These are phyloP conservation scores for Colletotrichum camelliae DNA, from an alignment of 2,329 filamentous ascomycete genomes.

Conservation along the genomic window DNA sequence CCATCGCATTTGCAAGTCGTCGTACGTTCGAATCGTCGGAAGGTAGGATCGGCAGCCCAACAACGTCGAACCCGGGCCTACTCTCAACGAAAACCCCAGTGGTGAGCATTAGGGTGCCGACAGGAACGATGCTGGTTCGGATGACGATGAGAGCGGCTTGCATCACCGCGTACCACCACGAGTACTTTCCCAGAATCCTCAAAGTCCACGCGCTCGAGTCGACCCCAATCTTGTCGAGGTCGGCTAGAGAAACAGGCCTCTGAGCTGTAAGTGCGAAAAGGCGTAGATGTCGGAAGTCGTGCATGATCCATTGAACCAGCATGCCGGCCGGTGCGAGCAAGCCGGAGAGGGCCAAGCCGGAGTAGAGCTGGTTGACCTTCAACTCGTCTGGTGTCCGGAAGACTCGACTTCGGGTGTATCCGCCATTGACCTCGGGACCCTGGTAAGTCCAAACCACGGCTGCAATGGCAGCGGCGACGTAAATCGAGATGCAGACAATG, in stretches of 20 bases:
- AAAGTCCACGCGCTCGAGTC: conserved; percentile 9
- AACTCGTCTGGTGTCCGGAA: conserved; percentile 2
- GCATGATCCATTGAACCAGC: conserved; percentile 14
- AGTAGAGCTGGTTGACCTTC: conserved; percentile 10
- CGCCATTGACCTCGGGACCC: neutral
- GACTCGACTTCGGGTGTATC: neutral
- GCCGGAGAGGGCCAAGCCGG: neutral
- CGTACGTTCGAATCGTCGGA: neutral
- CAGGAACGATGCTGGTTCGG: conserved; percentile 2
- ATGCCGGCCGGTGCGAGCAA: conserved; percentile 4
- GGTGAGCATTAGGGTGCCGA: neutral
- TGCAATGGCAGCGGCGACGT: neutral
- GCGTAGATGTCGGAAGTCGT: conserved; percentile 1
- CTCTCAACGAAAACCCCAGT: neutral
- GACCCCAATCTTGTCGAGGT: conserved; percentile 2
- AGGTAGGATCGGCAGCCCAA: neutral
- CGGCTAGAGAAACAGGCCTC: neutral
- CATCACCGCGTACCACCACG: conserved; percentile 6
- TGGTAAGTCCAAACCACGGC: neutral
- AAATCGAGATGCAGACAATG: neutral
- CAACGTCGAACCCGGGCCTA: neutral
- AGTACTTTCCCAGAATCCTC: neutral
- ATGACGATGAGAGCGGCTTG: neutral
- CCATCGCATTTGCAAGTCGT: neutral
- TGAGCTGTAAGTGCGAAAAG: conserved; percentile 8